Evolutionary conservation across 805 yeast species (phyloP), one percentile per base, ranked within the genome.

Genomic region (Saturnispora sanitii): DNA sequence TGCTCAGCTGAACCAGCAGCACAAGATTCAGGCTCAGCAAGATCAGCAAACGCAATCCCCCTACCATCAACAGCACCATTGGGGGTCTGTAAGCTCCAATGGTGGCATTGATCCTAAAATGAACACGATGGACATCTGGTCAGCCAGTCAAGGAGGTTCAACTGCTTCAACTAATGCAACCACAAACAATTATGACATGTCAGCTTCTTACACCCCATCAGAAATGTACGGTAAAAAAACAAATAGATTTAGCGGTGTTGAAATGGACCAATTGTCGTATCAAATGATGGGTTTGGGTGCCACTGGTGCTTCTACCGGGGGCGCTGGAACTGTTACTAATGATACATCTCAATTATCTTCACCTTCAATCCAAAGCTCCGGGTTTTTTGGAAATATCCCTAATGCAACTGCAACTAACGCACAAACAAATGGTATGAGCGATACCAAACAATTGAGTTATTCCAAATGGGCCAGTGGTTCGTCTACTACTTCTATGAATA

Each of bases 231-330:
- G 15, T 7, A 29, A 17, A 15, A 18, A 32, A 4, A 18, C 18
- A 11, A 13, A 8, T 4, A 11, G 41, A 21, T 39, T 48, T 26
- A 37, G 50, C 15, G 51, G 43, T 35, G 50, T 47, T 23, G 59
- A 54, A 36, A 53, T 55, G 48, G 60, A 55, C 37, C 49, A 54
- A n/a, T 39, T 55, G 41, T 47, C 58, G 6, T 43, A 46, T 25
- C 60, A 55, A 32, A 37, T 55, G 38, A 39, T 55, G 52, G 51
- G 53, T n/a, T 32, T 55, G 40, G 45, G 48, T 30, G 29, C 50
- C 9, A 18, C 35, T 17, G 21, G 30, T 3, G n/a, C n/a, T n/a
- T n/a, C n/a, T n/a, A n/a, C n/a, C n/a, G n/a, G n/a, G n/a, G n/a
- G n/a, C n/a, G n/a, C n/a, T n/a, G n/a, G n/a, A n/a, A n/a, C n/a